phyloP scores from a whole-genome alignment of 495 filamentous ascomycete species.

The Penicillium maclennaniae region DNA sequence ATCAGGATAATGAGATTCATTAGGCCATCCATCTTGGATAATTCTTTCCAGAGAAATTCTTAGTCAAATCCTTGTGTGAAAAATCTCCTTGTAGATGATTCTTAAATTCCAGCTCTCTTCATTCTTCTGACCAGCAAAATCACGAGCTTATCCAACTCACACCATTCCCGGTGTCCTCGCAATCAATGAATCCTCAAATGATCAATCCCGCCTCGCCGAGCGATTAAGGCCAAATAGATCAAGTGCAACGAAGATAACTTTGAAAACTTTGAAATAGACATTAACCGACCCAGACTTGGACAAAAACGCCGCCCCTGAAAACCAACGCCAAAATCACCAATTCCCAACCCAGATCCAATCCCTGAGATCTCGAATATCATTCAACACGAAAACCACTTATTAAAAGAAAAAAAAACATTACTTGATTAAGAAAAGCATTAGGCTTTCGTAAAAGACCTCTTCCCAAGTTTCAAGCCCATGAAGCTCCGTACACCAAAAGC shows the following conservation, averaged over 20 bases:
- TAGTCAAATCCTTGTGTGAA: no score
- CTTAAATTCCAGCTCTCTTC: background rate
- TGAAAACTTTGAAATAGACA: background rate
- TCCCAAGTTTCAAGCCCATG: conserved; percentile 36
- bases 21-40: no score
- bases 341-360: background rate
- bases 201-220: background rate
- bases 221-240: background rate
- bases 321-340: background rate
- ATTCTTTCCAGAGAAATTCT: no score
- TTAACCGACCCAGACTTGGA: background rate
- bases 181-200: background rate
- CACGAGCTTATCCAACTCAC: background rate
- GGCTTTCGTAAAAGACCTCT: conserved; percentile 23
- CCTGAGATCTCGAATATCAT: background rate
- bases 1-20: no score
- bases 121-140: background rate
- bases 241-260: background rate
- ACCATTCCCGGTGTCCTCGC: background rate
- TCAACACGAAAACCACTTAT: background rate
- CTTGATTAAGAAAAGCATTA: conserved; percentile 15
- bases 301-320: background rate
- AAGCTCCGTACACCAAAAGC: conserved; percentile 27
- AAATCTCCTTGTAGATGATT: no score
- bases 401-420: conserved; percentile 5